Conservation (phyloP, 495 filamentous ascomycete genomes). For the Aspergillus wentii region DNA sequence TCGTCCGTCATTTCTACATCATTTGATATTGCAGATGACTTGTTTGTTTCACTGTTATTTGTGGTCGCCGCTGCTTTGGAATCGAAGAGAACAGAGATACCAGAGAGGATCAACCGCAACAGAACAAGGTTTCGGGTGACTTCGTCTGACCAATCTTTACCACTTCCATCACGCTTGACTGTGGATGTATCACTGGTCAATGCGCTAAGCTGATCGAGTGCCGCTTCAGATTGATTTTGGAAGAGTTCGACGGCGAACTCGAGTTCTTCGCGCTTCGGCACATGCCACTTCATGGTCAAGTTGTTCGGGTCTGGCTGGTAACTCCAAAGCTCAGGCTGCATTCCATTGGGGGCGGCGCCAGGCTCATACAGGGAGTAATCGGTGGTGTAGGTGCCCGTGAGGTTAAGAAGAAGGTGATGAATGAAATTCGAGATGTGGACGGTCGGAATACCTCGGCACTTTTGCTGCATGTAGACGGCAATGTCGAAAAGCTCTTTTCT, state of each 20-base stretch:
- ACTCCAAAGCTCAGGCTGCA: slow-evolving; percentile 75
- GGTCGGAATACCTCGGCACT: slow-evolving; percentile 86
- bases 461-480: slow-evolving; percentile 91
- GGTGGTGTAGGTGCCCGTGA: slow-evolving; percentile 87
- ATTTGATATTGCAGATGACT: slow-evolving; percentile 14
- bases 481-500: slow-evolving; percentile 86
- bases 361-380: slow-evolving; percentile 84
- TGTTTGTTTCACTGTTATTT: slow-evolving; percentile 16
- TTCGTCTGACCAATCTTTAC: slow-evolving; percentile 98
- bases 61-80: slow-evolving; percentile 57
- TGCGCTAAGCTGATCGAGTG: slow-evolving; percentile 63
- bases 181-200: slow-evolving; percentile 75
- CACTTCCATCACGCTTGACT: slow-evolving; percentile 90
- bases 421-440: slow-evolving; percentile 97
- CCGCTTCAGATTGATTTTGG: slow-evolving; percentile 64
- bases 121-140: slow-evolving; percentile 84
- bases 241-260: slow-evolving; percentile 87
- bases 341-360: slow-evolving; percentile 47
- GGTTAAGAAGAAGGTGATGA: slow-evolving; percentile 95
- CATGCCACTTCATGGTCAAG: slow-evolving; percentile 86
- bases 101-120: slow-evolving; percentile 78
- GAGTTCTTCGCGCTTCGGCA: slow-evolving; percentile 71
- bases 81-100: slow-evolving; percentile 84
- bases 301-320: slow-evolving; percentile 61
- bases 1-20: slow-evolving; percentile 43